Conservation (phyloP, 164 flowering plant species). For the Houttuynia cordata region DNA sequence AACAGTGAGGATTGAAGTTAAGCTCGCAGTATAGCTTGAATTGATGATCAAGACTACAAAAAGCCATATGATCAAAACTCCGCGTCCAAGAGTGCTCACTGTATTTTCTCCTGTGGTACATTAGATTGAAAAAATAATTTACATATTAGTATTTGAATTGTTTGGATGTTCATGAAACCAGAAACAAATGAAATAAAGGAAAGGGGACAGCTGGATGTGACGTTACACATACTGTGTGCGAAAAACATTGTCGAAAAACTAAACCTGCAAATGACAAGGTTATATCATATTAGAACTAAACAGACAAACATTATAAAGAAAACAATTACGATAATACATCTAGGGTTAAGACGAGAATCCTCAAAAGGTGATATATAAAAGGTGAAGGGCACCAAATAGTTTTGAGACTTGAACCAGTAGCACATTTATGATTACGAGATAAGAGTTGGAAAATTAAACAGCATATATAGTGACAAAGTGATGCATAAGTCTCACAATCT, state of each 20-base stretch:
- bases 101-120: constrained; percentile 67
- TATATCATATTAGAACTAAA: background rate
- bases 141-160: background rate
- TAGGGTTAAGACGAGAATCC: background rate
- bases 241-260: constrained; percentile 96
- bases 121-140: background rate
- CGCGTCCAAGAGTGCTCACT: constrained; percentile 67
- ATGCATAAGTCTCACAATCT: too few species aligned
- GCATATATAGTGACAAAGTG: too few species aligned
- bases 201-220: background rate
- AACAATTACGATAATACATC: background rate
- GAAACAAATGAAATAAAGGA: background rate
- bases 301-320: background rate
- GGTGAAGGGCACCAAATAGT: background rate
- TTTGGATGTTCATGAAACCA: background rate
- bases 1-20: constrained; percentile 91
- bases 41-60: constrained; percentile 85
- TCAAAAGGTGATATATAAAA: too few species aligned
- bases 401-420: background rate
- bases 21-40: constrained; percentile 95
- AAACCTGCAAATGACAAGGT: constrained; percentile 53
- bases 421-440: background rate
- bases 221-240: constrained; percentile 58
- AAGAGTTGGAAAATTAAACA: too few species aligned
- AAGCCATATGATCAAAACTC: constrained; percentile 79